Conservation (phyloP, 352 stramenopile species). For the Pythium brachiatum region DNA sequence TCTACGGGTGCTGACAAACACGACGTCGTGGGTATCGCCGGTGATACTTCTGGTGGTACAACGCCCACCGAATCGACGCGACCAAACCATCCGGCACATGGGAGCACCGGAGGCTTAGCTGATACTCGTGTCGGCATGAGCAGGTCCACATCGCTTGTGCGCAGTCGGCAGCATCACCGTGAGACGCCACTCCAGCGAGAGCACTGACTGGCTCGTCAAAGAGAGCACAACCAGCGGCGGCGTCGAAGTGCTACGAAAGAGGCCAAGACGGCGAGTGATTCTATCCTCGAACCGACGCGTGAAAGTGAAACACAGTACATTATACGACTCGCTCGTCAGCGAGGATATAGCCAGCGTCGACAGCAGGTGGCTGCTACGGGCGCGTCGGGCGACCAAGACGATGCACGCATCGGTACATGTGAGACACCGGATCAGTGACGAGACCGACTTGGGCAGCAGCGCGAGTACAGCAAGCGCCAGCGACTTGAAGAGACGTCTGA, state of each 20-base stretch:
- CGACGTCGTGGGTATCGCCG: too few relatives aligned
- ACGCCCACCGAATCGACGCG: not conserved
- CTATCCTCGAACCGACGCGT: not conserved
- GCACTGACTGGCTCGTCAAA: not conserved
- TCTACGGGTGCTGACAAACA: too few relatives aligned
- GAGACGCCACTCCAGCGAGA: not conserved
- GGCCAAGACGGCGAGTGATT: not conserved
- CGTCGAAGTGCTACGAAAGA: not conserved
- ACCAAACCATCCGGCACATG: too few relatives aligned
- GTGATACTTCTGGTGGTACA: too few relatives aligned
- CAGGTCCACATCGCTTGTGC: not conserved
- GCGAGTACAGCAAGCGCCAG: not conserved
- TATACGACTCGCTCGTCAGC: not conserved
- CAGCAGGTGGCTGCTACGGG: not conserved
- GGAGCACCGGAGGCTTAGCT: too few relatives aligned
- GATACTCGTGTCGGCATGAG: not conserved
- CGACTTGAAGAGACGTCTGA: not conserved
- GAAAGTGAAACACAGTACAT: not conserved
- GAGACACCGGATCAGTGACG: not conserved
- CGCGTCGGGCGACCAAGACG: not conserved
- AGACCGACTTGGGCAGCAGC: not conserved
- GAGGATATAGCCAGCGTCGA: not conserved
- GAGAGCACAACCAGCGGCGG: not conserved
- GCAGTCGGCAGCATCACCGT: not conserved
- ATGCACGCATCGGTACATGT: not conserved